Evolutionary conservation across 495 filamentous ascomycete genomes (phyloP), one percentile per base, ranked within the genome.

Genomic region (Trichoderma virens): DNA sequence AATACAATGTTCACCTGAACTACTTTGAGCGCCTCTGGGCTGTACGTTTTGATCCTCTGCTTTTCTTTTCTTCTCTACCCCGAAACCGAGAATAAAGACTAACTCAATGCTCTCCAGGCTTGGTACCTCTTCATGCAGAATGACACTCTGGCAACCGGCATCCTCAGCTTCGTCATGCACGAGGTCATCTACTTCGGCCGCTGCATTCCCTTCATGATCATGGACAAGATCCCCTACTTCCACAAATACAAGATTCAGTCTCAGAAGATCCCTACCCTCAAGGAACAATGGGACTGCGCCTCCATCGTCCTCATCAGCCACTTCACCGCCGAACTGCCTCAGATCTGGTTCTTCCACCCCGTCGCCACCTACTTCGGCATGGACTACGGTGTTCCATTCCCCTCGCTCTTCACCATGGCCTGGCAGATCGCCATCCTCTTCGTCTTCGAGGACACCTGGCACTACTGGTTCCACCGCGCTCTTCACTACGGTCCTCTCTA

Each of bases 291-390:
- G 89, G 85, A 91, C 67, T 98, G 94, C 76, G 92, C 94, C 18
- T 88, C 84, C 66, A 84, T 97, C 66, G 94, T 98, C 43, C 86
- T 98, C 60, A 79, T 98, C 63, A 88, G 84, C 70, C 94, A 98
- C 75, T 94, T 97, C 77, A 98, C 94, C 54, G 94, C 98, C 68
- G 94, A 98, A 74, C 81, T 98, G 4, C 93, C 94, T 47, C 95
- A 98, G 75, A 98, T 98, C 71, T 98, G 94, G 94, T 84, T 97
- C 64, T 98, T 98, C 82, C 94, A 98, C 78, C 94, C 94, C n/a
- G 88, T 98, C 84, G 93, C 93, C 39, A 89, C 92, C 72, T 95
- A 85, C 75, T 92, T 91, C 74, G 95, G 95, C 68, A 88, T 98
- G 72, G 81, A 85, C 23, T 97, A 90, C 64, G 85, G 87, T 59